Percentiles rank a stretch among this genome's conserved stretches.
Evolutionary conservation across 228 moss, liverwort and hornwort species (phyloP).

Genomic region (Sphagnum fallax): DNA sequence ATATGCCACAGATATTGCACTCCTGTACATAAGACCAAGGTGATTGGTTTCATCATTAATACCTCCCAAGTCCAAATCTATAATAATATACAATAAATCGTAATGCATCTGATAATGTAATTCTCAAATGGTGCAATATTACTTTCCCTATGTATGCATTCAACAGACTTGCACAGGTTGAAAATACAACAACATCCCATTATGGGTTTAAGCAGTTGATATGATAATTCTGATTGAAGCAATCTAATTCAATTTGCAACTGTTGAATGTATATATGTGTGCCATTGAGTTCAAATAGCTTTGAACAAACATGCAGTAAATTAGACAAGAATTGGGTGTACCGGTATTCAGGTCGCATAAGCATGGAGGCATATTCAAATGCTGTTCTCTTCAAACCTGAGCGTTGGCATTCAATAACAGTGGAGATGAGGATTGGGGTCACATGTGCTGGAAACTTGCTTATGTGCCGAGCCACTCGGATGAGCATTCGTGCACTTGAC

Average conservation of each 20-base stretch:
- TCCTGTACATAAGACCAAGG: constrained; percentile 11
- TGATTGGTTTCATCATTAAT: background rate
- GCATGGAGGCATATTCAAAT: constrained; percentile 65
- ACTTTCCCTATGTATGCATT: no score
- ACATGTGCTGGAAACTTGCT: constrained; percentile 63
- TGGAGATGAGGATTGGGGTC: constrained; percentile 76
- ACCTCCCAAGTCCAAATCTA: background rate
- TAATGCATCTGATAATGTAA: background rate
- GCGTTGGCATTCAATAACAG: constrained; percentile 78
- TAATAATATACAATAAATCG: background rate
- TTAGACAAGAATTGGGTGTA: background rate
- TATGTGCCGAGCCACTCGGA: constrained; percentile 67
- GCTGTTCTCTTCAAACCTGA: constrained; percentile 66
- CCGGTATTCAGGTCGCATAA: constrained; percentile 58
- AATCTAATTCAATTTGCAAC: no score
- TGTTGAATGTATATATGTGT: background rate
- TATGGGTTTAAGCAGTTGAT: no score
- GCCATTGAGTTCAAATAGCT: background rate
- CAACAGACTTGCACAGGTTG: no score
- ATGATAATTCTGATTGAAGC: background rate
- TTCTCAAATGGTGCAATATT: no score
- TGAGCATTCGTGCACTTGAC: constrained; percentile 82
- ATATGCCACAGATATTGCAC: constrained; percentile 47
- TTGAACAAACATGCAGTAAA: no score
- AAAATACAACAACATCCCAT: no score